Evolutionary conservation across 1,139 yeast genomes (phyloP).

Genomic region (Candida smagusa): DNA sequence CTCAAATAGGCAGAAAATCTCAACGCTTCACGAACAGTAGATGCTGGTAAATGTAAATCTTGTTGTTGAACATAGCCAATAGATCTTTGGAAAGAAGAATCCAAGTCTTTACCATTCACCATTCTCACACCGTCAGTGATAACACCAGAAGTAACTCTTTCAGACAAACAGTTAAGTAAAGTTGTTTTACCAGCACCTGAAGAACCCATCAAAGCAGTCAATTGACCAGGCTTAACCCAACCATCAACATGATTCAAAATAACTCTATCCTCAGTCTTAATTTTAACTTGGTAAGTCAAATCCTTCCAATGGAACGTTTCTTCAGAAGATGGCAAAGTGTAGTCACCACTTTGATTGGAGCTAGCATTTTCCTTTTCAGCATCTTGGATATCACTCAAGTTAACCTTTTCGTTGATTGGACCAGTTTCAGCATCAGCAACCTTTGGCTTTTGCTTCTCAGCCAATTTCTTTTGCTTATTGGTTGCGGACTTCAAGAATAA

Average conservation of each 20-base stretch:
- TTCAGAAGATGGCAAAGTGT: slow-evolving; percentile 11
- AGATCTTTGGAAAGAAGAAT: slow-evolving; percentile 71
- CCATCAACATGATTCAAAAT: slow-evolving; percentile 73
- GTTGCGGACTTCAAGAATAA: slow-evolving; percentile 49
- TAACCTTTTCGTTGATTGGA: slow-evolving; percentile 14
- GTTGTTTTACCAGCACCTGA: slow-evolving; percentile 91
- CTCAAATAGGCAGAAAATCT: slow-evolving; percentile 70
- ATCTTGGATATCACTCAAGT: slow-evolving; percentile 12
- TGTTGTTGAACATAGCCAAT: slow-evolving; percentile 86
- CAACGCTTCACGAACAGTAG: slow-evolving; percentile 79
- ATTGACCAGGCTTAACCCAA: slow-evolving; percentile 40
- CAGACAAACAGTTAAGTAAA: slow-evolving; percentile 66
- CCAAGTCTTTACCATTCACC: slow-evolving; percentile 69
- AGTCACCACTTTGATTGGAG: background rate
- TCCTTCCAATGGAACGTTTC: slow-evolving; percentile 79
- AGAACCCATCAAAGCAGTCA: slow-evolving; percentile 59
- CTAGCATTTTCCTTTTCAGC: slow-evolving; percentile 11
- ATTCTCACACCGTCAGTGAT: slow-evolving; percentile 68
- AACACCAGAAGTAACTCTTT: slow-evolving; percentile 75
- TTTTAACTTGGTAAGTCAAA: slow-evolving; percentile 69
- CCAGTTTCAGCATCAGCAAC: slow-evolving; percentile 14
- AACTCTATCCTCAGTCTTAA: slow-evolving; percentile 61
- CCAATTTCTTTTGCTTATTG: slow-evolving; percentile 24
- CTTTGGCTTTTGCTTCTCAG: slow-evolving; percentile 21
- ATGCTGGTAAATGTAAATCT: slow-evolving; percentile 69